Conservation (phyloP, 1,284 basidiomycete genomes). For the Ganoderma multipileum region DNA sequence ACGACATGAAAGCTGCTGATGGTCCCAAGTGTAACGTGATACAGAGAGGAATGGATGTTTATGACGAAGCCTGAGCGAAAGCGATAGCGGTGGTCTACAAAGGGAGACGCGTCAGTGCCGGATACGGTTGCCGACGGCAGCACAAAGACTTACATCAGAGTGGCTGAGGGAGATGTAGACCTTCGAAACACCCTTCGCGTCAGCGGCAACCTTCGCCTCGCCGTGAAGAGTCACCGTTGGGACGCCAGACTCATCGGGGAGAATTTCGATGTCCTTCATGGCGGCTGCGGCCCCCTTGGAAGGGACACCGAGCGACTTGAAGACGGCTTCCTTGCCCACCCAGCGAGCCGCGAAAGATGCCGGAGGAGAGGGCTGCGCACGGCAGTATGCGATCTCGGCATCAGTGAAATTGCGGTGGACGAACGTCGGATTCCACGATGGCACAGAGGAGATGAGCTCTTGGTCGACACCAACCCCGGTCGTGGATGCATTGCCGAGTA, state of each 20-base stretch:
- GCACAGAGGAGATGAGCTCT: conserved; percentile 94
- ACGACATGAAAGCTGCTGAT: conserved; percentile 5
- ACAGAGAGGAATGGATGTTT: conserved; percentile 24
- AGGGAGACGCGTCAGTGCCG: conserved; percentile 30
- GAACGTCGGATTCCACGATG: conserved; percentile 91
- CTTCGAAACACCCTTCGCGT: conserved; percentile 75
- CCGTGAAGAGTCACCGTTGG: conserved; percentile 84
- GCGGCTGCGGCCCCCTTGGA: conserved; percentile 93
- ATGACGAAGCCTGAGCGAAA: conserved; percentile 72
- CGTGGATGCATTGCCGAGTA: conserved; percentile 55
- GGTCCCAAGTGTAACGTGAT: conserved; percentile 9
- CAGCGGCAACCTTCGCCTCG: conserved; percentile 81
- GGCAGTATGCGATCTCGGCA: conserved; percentile 89
- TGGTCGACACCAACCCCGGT: conserved; percentile 88
- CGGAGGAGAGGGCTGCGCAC: conserved; percentile 82
- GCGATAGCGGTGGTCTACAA: conserved; percentile 79
- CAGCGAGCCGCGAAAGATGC: conserved; percentile 97
- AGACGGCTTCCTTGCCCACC: conserved; percentile 97
- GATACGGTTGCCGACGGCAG: conserved; percentile 1
- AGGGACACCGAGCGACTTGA: conserved; percentile 94
- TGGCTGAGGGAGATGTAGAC: conserved; percentile 92
- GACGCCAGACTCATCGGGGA: conserved; percentile 73
- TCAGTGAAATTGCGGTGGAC: conserved; percentile 93
- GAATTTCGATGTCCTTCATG: conserved; percentile 97
- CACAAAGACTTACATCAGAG: conserved; percentile 73